Percentiles rank a stretch among this genome's conserved stretches.
Conservation (phyloP, 257 asterid genomes). For the Solanum megistacrolobum region DNA sequence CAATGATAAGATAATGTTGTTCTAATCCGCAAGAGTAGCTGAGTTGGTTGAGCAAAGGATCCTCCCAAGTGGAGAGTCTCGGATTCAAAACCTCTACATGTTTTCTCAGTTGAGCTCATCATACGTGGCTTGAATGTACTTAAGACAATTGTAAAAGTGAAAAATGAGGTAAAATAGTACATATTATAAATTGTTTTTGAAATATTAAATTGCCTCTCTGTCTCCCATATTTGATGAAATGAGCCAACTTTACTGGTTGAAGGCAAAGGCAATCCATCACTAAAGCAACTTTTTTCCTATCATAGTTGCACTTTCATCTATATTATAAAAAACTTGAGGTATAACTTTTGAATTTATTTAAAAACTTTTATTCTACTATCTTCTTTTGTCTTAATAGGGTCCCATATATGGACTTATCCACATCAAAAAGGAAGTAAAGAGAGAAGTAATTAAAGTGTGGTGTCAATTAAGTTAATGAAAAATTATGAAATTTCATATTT, state of each 20-base stretch:
- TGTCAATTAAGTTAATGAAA: not conserved
- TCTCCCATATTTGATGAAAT: not conserved
- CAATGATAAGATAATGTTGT: not conserved
- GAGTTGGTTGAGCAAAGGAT: not conserved
- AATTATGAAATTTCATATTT: not conserved
- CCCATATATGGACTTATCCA: not conserved
- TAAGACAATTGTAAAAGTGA: not conserved
- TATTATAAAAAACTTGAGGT: not conserved
- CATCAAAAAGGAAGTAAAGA: not conserved
- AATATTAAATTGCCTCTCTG: not conserved
- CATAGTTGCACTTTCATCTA: not conserved
- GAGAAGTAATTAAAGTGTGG: not conserved
- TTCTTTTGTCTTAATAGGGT: not conserved
- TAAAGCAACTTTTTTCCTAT: not conserved
- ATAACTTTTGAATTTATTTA: not conserved
- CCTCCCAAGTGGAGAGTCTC: not conserved
- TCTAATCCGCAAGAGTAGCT: not conserved
- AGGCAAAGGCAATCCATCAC: not conserved
- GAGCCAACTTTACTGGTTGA: too few relatives aligned
- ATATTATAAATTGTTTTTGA: not conserved
- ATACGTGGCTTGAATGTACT: not conserved
- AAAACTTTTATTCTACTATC: not conserved
- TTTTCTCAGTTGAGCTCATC: not conserved
- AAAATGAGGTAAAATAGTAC: not conserved
- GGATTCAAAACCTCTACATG: not conserved